Evolutionary conservation across 2,329 filamentous ascomycete genomes (phyloP), one percentile per base, ranked within the genome.

Genomic region (Fusarium protoensiforme): DNA sequence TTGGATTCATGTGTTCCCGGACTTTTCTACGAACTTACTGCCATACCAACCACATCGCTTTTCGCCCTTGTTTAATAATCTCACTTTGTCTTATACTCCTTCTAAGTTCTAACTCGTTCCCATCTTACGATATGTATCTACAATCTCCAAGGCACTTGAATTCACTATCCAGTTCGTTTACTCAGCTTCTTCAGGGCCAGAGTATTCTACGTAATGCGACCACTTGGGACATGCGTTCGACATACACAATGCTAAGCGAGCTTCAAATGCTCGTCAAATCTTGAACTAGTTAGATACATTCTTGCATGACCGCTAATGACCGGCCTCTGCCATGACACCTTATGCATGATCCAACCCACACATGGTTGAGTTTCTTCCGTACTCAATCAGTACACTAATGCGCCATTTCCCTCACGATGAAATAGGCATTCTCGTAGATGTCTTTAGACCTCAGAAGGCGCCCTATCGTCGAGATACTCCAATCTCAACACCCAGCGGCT

Each of bases 401-500:
- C 24, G 24, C 46, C 46, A n/a, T 51, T 51, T 29, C 27, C 46
- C 24, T 51, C 46, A 29, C 46, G 46, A 13, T 51, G 24, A 29
- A 29, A n/a, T 29, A 4, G 24, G 10, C 18, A 27, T 29, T 51
- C 24, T 51, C 18, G 2, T 29, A 29, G 10, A 51, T 13, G 16
- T 7, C 10, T 51, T n/a, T 5, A 29, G 24, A 13, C 16, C 3
- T 29, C 24, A 13, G 9, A 51, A 7, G 5, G 13, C 9, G 7
- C 38, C 22, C 31, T 51, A 72, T 53, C 75, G 71, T 24, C 64
- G 51, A 9, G 69, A 65, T 11, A 77, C 11, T 8, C 74, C 75
- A 14, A 82, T 76, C 57, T 91, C 83, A 78, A 94, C 82, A 4
- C 86, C 91, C 60, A 96, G 75, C 0, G 94, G 94, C 85, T 97